Base-by-base conservation (phyloP, 306 rosid genomes). In the Rosa chinensis region DNA sequence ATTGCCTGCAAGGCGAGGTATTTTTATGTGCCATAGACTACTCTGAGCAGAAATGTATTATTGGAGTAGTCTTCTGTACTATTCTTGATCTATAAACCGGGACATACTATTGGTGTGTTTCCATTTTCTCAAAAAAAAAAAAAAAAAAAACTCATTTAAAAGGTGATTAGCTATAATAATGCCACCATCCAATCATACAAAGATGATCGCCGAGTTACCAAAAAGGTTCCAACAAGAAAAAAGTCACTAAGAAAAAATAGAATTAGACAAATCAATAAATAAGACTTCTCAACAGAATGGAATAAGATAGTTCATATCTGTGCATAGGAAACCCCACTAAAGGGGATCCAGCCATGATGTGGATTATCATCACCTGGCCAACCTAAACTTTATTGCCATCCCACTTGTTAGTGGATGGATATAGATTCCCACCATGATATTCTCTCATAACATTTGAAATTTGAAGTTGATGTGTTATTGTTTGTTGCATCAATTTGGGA, bases 291-390 rank as follows among this genome's bases (percentile, higher is more conserved):
- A 68, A 20, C 58, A 14, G 10, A 75, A 68, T 39, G 55, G 78
- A 72, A 45, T 69, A 62, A 43, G 42, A 45, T 55, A 43, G 72
- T 66, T 59, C 17, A 76, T 79, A 52, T n/a, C 73, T 55, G 5
- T 73, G 25, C 55, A 71, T 78, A 53, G 77, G 11, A 49, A 80
- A 50, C 17, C 55, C 50, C 50, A 70, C 66, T 37, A 45, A 45
- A 58, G 48, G 67, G 52, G 62, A 45, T 75, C 77, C 48, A 47
- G 39, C 32, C 77, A 47, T 66, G 74, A 78, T 59, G 73, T 78
- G 78, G 82, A 72, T 74, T 7, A 73, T 73, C 75, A 45, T 76
- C 82, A 83, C 89, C 49, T 83, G 89, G 85, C 52, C 86, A 77
- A 10, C 79, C 64, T 52, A 18, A 11, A 45, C 61, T 45, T 77